phyloP scores from a whole-genome alignment of 768 basidiomycete genomes.

The Amanita muscaria region DNA sequence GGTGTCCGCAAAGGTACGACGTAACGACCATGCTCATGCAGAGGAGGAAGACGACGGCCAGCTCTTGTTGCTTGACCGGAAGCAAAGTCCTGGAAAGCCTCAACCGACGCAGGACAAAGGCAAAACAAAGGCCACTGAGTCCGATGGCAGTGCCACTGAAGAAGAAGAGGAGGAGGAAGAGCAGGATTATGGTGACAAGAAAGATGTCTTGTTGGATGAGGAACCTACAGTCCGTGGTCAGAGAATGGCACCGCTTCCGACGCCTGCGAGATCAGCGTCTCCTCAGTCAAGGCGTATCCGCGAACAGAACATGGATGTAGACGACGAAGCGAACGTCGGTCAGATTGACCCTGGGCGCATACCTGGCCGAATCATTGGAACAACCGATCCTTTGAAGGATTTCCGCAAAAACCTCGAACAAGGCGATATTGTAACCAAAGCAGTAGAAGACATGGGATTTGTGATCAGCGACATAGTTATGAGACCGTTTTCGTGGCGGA shows the following conservation, averaged over 20 bases:
- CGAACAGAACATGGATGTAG: slow-evolving; percentile 1
- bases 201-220: background rate
- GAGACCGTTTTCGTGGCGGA: slow-evolving; percentile 60
- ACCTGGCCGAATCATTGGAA: slow-evolving; percentile 69
- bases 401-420: slow-evolving; percentile 61
- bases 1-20: slow-evolving; percentile 39
- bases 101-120: slow-evolving; percentile 16
- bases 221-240: slow-evolving; percentile 7
- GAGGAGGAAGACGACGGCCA: slow-evolving; percentile 54
- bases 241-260: slow-evolving; percentile 23
- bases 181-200: slow-evolving; percentile 13
- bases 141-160: slow-evolving; percentile 48
- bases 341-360: slow-evolving; percentile 45
- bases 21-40: slow-evolving; percentile 56
- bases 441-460: slow-evolving; percentile 67
- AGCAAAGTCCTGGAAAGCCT: slow-evolving; percentile 17
- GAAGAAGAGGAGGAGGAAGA: slow-evolving; percentile 32
- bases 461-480: slow-evolving; percentile 65
- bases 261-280: slow-evolving; percentile 31
- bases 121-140: slow-evolving; percentile 20
- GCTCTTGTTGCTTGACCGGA: slow-evolving; percentile 48
- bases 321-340: slow-evolving; percentile 19
- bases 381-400: slow-evolving; percentile 64
- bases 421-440: slow-evolving; percentile 79
- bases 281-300: slow-evolving; percentile 10